Base-by-base conservation (phyloP, 768 basidiomycete genomes). In the Pisolithus orientalis region DNA sequence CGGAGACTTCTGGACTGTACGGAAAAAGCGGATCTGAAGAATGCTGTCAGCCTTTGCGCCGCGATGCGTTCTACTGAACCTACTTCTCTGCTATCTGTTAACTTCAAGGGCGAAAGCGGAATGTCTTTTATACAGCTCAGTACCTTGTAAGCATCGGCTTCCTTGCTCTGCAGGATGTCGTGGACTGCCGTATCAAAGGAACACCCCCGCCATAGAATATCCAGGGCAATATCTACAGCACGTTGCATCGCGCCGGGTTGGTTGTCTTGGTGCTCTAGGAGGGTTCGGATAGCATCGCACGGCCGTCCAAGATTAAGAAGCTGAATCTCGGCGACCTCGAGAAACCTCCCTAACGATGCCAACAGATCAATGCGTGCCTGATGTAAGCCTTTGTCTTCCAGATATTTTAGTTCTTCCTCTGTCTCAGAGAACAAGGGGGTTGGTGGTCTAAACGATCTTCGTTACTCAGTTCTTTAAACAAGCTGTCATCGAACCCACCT, bases 331-430 rank as follows among this genome's bases (percentile, higher is more conserved):
- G 80, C 82, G 0, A 83, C 83, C 29, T 84, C 79, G 1, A 56
- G 49, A 43, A 64, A 71, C 53, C 71, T 69, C 13, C 72, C 75
- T 14, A 74, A 67, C 4, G 74, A 14, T 73, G 67, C 69, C n/a
- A 84, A 67, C 8, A 85, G 57, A 0, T 65, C 62, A 0, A 77
- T 75, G 8, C 72, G 78, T 10, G 78, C 75, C 14, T 71, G 52
- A 54, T 80, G 77, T 6, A 87, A 64, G 31, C 76, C 77, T 43
- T 73, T 72, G 4, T 80, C 73, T 50, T 83, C 76, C 16, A 82
- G 69, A 53, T 80, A 87, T 39, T 76, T 74, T n/a, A 84, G 56
- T 21, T 72, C 71, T 17, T 82, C 78, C 25, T 85, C 77, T 1
- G 72, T 64, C 0, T 74, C 68, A 0, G 68, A 54, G 53, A 87